Conservation (phyloP, 2,329 filamentous ascomycete species). For the Xylariaceae sp. region DNA sequence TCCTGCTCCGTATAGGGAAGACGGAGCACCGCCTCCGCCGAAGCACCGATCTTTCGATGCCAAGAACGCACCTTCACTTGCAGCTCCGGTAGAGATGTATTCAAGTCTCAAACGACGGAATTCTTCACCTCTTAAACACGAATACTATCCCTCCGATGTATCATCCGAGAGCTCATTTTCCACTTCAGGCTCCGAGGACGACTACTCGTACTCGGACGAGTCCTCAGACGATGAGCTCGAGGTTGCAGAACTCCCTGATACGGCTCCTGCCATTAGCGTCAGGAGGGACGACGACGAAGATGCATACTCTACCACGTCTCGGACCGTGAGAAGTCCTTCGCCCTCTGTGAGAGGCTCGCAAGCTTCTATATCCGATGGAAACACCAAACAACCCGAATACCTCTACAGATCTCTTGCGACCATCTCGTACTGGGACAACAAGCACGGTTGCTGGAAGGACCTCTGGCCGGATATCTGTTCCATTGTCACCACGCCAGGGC, state of each 20-base stretch:
- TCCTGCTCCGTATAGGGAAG: slow-evolving; percentile 39
- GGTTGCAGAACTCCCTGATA: slow-evolving; percentile 54
- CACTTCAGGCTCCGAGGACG: slow-evolving; percentile 38
- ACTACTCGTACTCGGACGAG: slow-evolving; percentile 40
- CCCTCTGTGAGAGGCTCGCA: slow-evolving; percentile 83
- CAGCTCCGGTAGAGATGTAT: slow-evolving; percentile 42
- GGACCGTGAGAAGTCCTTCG: slow-evolving; percentile 53
- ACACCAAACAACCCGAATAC: slow-evolving; percentile 37
- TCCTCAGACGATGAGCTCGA: slow-evolving; percentile 54
- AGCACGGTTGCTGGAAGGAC: slow-evolving; percentile 55
- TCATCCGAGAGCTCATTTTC: slow-evolving; percentile 41
- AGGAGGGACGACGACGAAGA: slow-evolving; percentile 31
- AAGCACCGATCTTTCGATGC: slow-evolving; percentile 43
- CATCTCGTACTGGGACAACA: slow-evolving; percentile 59
- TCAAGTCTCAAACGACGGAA: slow-evolving; percentile 60
- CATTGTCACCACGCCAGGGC: slow-evolving; percentile 51
- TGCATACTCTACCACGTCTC: slow-evolving; percentile 39
- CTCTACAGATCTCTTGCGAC: slow-evolving; percentile 45
- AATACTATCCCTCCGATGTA: slow-evolving; percentile 80
- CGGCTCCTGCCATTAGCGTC: slow-evolving; percentile 54
- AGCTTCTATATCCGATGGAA: slow-evolving; percentile 49
- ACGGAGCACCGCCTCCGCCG: slow-evolving; percentile 52
- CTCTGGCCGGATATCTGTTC: slow-evolving; percentile 47
- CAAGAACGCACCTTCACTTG: slow-evolving; percentile 36
- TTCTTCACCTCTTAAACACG: slow-evolving; percentile 93